Evolutionary conservation across 345 rosid genomes (phyloP).

Genomic region (Syzygium aqueum): DNA sequence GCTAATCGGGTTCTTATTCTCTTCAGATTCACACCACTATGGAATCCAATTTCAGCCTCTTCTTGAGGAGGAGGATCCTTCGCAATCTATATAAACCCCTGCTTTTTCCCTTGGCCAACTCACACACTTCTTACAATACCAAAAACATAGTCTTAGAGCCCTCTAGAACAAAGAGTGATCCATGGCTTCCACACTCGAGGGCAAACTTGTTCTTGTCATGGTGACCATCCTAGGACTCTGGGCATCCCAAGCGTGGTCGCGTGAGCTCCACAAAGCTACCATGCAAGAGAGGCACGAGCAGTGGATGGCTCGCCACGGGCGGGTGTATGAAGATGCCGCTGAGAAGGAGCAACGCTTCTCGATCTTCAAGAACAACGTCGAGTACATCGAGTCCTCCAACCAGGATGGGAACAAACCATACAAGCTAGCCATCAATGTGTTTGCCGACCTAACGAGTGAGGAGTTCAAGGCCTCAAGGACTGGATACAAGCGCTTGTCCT

Average conservation of each 20-base stretch:
- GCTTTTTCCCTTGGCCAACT: neutral
- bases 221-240: neutral
- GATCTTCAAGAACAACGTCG: no score
- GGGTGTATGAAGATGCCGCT: no score
- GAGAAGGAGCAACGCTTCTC: no score
- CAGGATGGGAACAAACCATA: no score
- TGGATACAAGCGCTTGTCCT: no score
- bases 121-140: neutral
- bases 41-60: neutral
- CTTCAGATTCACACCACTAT: neutral
- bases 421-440: no score
- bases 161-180: neutral
- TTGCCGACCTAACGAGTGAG: no score
- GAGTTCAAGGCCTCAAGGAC: no score
- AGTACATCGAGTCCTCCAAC: no score
- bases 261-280: neutral
- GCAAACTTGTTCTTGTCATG: neutral
- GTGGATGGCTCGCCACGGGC: constrained; percentile 13
- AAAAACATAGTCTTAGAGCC: neutral
- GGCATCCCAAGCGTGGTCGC: neutral
- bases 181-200: neutral
- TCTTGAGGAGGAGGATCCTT: neutral
- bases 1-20: neutral
- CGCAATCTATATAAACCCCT: neutral
- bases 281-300: constrained; percentile 1